Conservation (phyloP, 2,329 filamentous ascomycete species). For the Aspergillus flavus region DNA sequence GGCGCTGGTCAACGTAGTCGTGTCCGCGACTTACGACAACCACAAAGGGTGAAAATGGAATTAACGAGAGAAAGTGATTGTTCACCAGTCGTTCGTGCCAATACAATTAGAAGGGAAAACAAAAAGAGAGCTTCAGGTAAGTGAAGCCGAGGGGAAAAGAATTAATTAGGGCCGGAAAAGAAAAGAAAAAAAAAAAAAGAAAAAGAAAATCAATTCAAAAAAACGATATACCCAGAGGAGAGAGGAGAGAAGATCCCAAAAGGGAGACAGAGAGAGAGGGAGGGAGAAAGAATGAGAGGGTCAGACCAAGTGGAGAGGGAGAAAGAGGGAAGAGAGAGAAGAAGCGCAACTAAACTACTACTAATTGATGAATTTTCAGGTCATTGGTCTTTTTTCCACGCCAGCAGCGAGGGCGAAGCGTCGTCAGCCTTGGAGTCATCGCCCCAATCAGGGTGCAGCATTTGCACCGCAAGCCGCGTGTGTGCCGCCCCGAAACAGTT, state of each 20-base stretch:
- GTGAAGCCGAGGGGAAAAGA: background rate
- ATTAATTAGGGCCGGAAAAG: slow-evolving; percentile 2
- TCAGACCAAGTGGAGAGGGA: slow-evolving; percentile 18
- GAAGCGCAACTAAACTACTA: slow-evolving; percentile 4
- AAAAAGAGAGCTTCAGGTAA: slow-evolving; percentile 3
- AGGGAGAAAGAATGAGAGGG: slow-evolving; percentile 12
- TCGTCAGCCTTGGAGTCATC: slow-evolving; percentile 38
- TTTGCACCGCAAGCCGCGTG: slow-evolving; percentile 39
- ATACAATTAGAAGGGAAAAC: background rate
- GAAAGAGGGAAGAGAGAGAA: slow-evolving; percentile 14
- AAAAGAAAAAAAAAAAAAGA: background rate
- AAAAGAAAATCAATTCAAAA: slow-evolving; percentile 1
- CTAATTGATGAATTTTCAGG: slow-evolving; percentile 13
- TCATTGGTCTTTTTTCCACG: slow-evolving; percentile 20
- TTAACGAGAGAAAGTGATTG: slow-evolving; percentile 4
- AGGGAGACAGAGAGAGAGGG: slow-evolving; percentile 8
- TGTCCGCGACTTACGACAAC: slow-evolving; percentile 29
- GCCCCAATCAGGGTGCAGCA: slow-evolving; percentile 39
- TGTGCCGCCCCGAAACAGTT: slow-evolving; percentile 33
- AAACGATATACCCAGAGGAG: slow-evolving; percentile 5
- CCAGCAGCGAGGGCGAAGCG: slow-evolving; percentile 31
- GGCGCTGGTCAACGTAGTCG: slow-evolving; percentile 24
- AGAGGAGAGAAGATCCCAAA: slow-evolving; percentile 17
- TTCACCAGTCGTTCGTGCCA: background rate
- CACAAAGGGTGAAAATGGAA: slow-evolving; percentile 6